Evolutionary conservation across 208 protist genomes (phyloP), one percentile per base, ranked within the genome.

Genomic region (Crithidia sp.): DNA sequence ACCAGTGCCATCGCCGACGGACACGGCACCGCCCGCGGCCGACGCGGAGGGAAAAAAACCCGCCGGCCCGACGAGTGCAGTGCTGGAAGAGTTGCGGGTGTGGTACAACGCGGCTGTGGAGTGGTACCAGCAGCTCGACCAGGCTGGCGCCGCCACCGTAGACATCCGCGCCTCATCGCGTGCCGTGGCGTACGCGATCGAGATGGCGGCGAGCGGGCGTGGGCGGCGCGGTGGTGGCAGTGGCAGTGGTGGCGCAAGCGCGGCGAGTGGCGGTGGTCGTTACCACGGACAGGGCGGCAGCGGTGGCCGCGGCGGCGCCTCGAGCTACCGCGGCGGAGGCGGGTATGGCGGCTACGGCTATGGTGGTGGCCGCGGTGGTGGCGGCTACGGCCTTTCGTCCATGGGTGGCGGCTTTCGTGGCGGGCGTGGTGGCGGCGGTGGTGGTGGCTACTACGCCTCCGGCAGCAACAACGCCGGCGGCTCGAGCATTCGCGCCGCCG

Each of bases 91-190:
- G 43, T 67, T 82, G 9, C 40, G 54, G 44, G 66, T 72, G 54
- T 82, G 77, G 77, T 78, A 78, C 67, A 64, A 67, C 7, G 68
- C 68, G 28, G 67, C 77, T 0, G 65, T 75, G 14, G 55, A 67
- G 44, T 82, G 77, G 77, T 82, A 74, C 66, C 63, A 82, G 49
- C 43, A 52, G 17, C 56, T 84, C n/a, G 55, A 76, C n/a, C 80
- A 72, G 66, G 66, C 67, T 19, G 73, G 71, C 47, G 70, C 67
- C n/a, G 44, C 63, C 14, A 44, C 59, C 28, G 73, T 81, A 12
- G 79, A 84, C 54, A 70, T 84, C 4, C 50, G 66, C 36, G 71
- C 67, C 39, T 75, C 66, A 57, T 78, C 77, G 19, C 74, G 74
- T 17, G 40, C 61, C 14, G 70, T 75, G 19, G 44, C 71, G 54